Conservation (phyloP, 257 asterid genomes). For the Rubia yunnanensis region DNA sequence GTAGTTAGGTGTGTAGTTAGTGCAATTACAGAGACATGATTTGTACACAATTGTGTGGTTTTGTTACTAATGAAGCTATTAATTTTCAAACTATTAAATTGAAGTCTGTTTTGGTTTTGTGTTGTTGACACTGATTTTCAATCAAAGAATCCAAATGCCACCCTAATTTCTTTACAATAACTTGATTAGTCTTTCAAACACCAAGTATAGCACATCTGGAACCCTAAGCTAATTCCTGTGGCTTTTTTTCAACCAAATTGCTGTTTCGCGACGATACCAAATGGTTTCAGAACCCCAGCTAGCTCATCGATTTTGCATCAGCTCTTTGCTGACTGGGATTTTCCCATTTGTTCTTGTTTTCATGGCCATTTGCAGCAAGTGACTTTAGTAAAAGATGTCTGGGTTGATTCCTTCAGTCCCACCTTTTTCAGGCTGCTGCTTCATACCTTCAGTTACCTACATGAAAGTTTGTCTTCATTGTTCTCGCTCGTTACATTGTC, state of each 20-base stretch:
- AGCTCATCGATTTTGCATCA: constrained; percentile 91
- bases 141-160: constrained; percentile 1
- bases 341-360: constrained; percentile 26
- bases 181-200: not conserved
- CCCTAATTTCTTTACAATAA: constrained; percentile 2
- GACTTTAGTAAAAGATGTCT: constrained; percentile 20
- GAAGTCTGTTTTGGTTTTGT: no score
- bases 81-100: no score
- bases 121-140: no score
- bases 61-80: no score
- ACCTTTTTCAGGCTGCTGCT: constrained; percentile 25
- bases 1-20: no score
- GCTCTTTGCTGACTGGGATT: constrained; percentile 55
- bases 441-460: constrained; percentile 1
- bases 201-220: constrained; percentile 22
- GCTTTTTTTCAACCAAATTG: constrained; percentile 88
- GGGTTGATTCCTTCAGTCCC: constrained; percentile 15
- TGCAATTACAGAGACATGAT: no score
- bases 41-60: no score
- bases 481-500: constrained; percentile 13
- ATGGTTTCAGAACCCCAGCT: constrained; percentile 74
- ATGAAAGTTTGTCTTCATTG: constrained; percentile 3
- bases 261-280: constrained; percentile 87
- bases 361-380: constrained; percentile 28
- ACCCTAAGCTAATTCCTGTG: constrained; percentile 44